Evolutionary conservation across 2,329 filamentous ascomycete species (phyloP).

Genomic region (Cladosporium phlei): DNA sequence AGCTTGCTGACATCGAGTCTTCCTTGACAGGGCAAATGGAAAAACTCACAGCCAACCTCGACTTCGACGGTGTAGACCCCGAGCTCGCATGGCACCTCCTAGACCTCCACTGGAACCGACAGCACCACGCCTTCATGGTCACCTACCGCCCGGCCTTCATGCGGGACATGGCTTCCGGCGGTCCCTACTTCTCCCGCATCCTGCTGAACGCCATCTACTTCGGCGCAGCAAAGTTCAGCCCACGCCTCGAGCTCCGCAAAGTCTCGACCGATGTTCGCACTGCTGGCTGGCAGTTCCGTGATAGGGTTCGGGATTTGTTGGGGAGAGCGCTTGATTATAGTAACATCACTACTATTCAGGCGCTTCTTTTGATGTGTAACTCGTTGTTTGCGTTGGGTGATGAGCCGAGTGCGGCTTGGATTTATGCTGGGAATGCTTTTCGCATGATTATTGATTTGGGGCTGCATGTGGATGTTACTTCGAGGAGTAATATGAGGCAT

Average conservation of each 20-base stretch:
- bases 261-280: slow-evolving; percentile 3
- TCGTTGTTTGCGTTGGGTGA: slow-evolving; percentile 4
- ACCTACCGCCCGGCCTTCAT: slow-evolving; percentile 24
- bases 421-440: slow-evolving; percentile 3
- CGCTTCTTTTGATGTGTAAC: slow-evolving; percentile 5
- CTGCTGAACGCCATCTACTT: slow-evolving; percentile 10
- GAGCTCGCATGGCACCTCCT: slow-evolving; percentile 51
- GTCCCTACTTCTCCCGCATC: slow-evolving; percentile 6
- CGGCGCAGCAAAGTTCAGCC: slow-evolving; percentile 6
- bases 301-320: slow-evolving; percentile 4
- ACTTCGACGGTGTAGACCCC: slow-evolving; percentile 53
- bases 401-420: slow-evolving; percentile 10
- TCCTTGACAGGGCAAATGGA: slow-evolving; percentile 2
- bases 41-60: slow-evolving; percentile 28
- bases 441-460: slow-evolving; percentile 13
- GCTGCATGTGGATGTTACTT: slow-evolving; percentile 37
- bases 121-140: slow-evolving; percentile 21
- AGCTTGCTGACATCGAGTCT: background rate
- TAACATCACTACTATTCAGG: slow-evolving; percentile 10
- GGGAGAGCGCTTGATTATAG: slow-evolving; percentile 6
- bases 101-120: slow-evolving; percentile 37
- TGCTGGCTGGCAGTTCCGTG: slow-evolving; percentile 5
- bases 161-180: slow-evolving; percentile 17
- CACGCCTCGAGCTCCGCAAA: slow-evolving; percentile 6
- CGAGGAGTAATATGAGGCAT: slow-evolving; percentile 8